phyloP scores from a whole-genome alignment of 1,284 basidiomycete genomes.

The Mycosarcoma mackinlayi region DNA sequence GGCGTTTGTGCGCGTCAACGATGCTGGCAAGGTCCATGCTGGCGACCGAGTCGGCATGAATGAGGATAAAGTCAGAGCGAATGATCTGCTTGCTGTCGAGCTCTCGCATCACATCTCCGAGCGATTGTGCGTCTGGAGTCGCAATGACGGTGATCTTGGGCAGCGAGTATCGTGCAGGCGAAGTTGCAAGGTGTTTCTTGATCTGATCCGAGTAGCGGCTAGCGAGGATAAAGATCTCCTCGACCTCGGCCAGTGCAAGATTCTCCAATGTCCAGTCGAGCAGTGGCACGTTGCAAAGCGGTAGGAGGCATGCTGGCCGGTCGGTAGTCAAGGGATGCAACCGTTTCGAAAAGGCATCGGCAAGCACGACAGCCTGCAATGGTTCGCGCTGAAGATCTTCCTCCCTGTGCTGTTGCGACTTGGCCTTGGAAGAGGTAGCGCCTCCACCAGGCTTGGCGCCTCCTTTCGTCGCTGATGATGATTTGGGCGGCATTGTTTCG shows the following conservation, averaged over 20 bases:
- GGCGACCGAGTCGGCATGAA: conserved; percentile 92
- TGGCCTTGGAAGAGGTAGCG: conserved; percentile 32
- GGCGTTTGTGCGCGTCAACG: conserved; percentile 86
- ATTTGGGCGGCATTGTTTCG: conserved; percentile 45
- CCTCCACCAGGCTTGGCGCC: conserved; percentile 21
- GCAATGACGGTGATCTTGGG: conserved; percentile 78
- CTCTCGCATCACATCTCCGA: conserved; percentile 95
- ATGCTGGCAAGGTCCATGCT: conserved; percentile 90
- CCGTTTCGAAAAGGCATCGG: conserved; percentile 92
- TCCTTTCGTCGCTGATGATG: conserved; percentile 20
- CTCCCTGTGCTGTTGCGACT: conserved; percentile 41
- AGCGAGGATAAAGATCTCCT: conserved; percentile 93
- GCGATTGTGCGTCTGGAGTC: conserved; percentile 86
- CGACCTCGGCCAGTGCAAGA: conserved; percentile 88
- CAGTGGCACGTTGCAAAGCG: conserved; percentile 90
- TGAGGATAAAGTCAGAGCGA: conserved; percentile 80
- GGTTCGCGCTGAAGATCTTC: conserved; percentile 64
- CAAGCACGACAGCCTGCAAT: conserved; percentile 89
- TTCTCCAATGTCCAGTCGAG: conserved; percentile 97
- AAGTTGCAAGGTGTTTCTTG: conserved; percentile 75
- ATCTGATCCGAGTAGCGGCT: conserved; percentile 65
- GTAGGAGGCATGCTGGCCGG: conserved; percentile 77
- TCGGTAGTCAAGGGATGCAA: conserved; percentile 82
- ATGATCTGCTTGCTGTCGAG: conserved; percentile 89
- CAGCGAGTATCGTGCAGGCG: conserved; percentile 61